Conservation (phyloP, 495 filamentous ascomycete genomes). For the Podospora pseudocomata region DNA sequence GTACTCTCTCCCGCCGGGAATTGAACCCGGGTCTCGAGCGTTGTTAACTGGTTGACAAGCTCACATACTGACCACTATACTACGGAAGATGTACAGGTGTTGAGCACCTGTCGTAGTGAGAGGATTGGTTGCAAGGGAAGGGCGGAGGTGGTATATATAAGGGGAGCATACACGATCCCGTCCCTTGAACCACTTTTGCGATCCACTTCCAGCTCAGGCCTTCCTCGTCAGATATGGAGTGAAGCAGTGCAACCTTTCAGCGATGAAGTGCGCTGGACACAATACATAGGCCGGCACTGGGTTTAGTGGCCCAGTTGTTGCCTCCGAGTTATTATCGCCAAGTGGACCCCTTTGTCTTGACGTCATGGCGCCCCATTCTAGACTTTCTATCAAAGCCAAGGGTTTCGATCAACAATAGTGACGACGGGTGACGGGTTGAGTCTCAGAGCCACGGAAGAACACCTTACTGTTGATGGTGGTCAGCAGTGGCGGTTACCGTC, state of each 20-base stretch:
- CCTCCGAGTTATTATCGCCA: conserved; percentile 2
- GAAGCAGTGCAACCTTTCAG: no score
- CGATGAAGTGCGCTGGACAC: no score
- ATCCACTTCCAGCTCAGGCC: no score
- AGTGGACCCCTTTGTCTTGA: not conserved
- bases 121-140: not conserved
- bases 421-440: not conserved
- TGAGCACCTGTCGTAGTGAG: conserved; percentile 18
- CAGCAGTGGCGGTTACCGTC: no score
- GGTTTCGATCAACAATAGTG: not conserved
- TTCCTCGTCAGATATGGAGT: no score
- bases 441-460: not conserved
- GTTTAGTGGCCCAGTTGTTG: no score
- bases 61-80: conserved; percentile 7
- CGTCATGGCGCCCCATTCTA: not conserved
- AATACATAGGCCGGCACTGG: no score
- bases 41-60: not conserved
- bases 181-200: no score
- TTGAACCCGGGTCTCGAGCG: conserved; percentile 6
- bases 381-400: not conserved
- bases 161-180: no score
- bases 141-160: not conserved
- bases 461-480: no score
- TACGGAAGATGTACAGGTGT: conserved; percentile 19
- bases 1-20: conserved; percentile 6